A percentile compares a stretch with the other conserved stretches of the same genome.
These are phyloP conservation scores for Candolleomyces aberdarensis DNA, from an alignment of 768 basidiomycete genomes.

Conservation along the genomic window DNA sequence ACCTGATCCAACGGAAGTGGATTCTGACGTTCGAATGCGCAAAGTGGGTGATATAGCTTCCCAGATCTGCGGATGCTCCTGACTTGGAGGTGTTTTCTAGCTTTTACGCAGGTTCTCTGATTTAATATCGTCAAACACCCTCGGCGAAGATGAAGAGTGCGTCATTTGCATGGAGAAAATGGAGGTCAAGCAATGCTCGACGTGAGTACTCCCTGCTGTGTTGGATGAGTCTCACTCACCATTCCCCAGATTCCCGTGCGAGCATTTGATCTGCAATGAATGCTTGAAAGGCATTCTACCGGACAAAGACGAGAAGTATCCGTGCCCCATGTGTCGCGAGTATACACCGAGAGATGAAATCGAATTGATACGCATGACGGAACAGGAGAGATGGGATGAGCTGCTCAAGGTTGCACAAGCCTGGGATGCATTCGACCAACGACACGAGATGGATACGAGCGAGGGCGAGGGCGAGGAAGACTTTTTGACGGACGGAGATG, in stretches of 20 bases:
- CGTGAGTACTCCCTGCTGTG: conserved; percentile 21
- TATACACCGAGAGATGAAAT: conserved; percentile 26
- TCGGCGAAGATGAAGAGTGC: conserved; percentile 38
- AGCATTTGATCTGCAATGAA: conserved; percentile 39
- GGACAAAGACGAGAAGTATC: conserved; percentile 26
- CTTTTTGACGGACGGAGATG: conserved; percentile 20
- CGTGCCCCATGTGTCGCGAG: conserved; percentile 37
- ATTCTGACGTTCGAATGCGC: conserved; percentile 35
- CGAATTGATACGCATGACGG: conserved; percentile 34
- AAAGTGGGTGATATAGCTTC: conserved; percentile 27
- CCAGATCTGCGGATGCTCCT: background rate
- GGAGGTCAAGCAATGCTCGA: conserved; percentile 28
- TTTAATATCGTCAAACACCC: conserved; percentile 31
- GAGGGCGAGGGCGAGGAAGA: conserved; percentile 42
- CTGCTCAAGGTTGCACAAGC: conserved; percentile 35
- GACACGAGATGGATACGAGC: conserved; percentile 32
- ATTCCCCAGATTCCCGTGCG: conserved; percentile 34
- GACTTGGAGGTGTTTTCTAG: conserved; percentile 18
- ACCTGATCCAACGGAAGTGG: conserved; percentile 22
- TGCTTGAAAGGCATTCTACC: conserved; percentile 30
- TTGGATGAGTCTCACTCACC: background rate
- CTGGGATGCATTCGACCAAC: conserved; percentile 36
- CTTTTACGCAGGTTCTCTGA: conserved; percentile 38
- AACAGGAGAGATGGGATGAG: conserved; percentile 41
- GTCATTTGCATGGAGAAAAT: conserved; percentile 34